Evolutionary conservation across 345 rosid genomes (phyloP).

Genomic region (Eucalyptus regnans): DNA sequence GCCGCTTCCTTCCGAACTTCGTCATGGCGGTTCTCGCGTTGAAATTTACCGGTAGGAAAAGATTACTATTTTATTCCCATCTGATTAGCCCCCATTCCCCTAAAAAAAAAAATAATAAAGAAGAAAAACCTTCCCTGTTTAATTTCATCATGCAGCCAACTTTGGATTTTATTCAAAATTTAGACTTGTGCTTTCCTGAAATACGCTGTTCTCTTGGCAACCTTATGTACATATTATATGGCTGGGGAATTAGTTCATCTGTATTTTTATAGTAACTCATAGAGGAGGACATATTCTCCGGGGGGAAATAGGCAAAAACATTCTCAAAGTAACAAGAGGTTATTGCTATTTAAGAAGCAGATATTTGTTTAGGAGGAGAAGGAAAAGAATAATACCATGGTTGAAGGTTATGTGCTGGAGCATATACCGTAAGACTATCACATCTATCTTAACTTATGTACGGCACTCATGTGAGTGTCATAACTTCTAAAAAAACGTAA

Average conservation of each 20-base stretch:
- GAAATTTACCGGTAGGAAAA: conserved; percentile 61
- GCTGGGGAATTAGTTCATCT: background rate
- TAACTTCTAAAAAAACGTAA: fast-evolving
- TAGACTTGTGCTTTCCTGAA: background rate
- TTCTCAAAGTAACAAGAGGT: background rate
- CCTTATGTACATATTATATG: background rate
- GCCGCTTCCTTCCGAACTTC: conserved; percentile 46
- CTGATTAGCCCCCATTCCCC: background rate
- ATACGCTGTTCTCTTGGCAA: background rate
- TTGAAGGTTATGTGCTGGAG: background rate
- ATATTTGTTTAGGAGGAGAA: background rate
- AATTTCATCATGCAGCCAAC: background rate
- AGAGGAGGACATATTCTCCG: background rate
- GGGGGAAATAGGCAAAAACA: background rate
- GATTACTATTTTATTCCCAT: background rate
- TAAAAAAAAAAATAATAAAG: background rate
- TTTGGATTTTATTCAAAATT: background rate
- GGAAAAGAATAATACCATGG: background rate
- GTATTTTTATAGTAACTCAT: background rate
- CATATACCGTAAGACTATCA: background rate
- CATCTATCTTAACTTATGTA: background rate
- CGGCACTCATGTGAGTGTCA: fast-evolving
- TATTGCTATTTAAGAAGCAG: background rate
- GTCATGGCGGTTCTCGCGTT: conserved; percentile 46
- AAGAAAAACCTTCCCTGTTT: background rate